Evolutionary conservation across 2,329 filamentous ascomycete genomes (phyloP).

Genomic region (Fusarium udum): DNA sequence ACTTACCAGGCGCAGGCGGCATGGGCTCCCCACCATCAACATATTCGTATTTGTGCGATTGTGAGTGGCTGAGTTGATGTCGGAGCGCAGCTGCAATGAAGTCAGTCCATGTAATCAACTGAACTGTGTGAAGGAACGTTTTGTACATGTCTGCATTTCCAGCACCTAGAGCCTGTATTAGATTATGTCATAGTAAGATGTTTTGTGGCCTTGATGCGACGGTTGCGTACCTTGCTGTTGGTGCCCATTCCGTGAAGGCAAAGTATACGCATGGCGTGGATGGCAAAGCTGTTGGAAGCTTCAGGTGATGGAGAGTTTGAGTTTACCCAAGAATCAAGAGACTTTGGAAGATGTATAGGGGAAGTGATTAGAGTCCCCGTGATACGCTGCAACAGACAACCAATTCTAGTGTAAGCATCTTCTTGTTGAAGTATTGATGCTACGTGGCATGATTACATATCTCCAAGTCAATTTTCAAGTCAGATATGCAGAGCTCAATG

Average conservation of each 20-base stretch:
- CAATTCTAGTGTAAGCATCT: too few species aligned
- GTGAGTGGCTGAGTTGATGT: neutral
- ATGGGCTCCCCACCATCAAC: neutral
- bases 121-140: neutral
- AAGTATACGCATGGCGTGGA: neutral
- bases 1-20: neutral
- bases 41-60: slow-evolving; percentile 1
- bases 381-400: neutral
- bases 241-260: slow-evolving; percentile 8
- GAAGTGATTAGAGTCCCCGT: too few species aligned
- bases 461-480: too few species aligned
- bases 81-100: neutral
- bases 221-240: neutral
- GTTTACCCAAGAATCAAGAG: neutral
- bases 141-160: slow-evolving; percentile 5
- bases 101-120: neutral
- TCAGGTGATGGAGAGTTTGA: neutral
- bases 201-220: neutral
- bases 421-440: neutral
- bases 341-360: neutral
- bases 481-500: neutral
- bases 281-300: neutral
- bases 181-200: neutral
- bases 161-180: neutral
- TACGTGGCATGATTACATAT: neutral